Conservation (phyloP, 257 asterid species). For the Striga asiatica region DNA sequence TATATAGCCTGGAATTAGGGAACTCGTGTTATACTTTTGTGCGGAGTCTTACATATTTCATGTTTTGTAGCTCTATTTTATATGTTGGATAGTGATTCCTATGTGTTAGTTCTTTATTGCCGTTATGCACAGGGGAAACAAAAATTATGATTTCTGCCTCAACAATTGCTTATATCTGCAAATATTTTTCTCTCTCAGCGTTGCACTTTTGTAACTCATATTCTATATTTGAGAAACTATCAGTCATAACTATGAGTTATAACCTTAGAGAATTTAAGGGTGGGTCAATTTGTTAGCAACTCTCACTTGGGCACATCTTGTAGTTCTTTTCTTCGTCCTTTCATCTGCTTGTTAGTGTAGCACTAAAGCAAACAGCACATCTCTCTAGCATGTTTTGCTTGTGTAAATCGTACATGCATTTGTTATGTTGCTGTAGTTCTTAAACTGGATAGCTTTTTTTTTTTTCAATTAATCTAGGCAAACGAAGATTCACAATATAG, state of each 20-base stretch:
- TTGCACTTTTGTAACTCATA: not conserved
- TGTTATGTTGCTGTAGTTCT: constrained; percentile 3
- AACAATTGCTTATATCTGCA: not conserved
- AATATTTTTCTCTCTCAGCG: not conserved
- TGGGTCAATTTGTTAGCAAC: no score
- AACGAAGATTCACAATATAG: constrained; percentile 89
- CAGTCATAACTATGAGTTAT: not conserved
- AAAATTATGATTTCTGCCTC: constrained; percentile 7
- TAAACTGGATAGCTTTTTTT: constrained; percentile 3
- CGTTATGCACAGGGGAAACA: no score
- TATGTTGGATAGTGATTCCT: not conserved
- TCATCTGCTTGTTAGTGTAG: not conserved
- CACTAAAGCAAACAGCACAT: not conserved
- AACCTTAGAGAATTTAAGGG: not conserved
- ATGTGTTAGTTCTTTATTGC: no score
- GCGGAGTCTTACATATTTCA: no score
- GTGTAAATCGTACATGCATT: not conserved
- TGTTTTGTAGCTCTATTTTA: not conserved
- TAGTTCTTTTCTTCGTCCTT: no score
- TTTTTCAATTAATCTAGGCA: constrained; percentile 40
- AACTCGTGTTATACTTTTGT: no score
- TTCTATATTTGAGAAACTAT: constrained; percentile 3
- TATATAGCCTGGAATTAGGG: no score
- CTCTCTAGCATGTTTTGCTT: not conserved
- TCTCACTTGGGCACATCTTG: no score